Percentiles rank a stretch among this genome's conserved stretches.
Evolutionary conservation across 2,329 filamentous ascomycete genomes (phyloP).

Genomic region (Leptodontidium sp.): DNA sequence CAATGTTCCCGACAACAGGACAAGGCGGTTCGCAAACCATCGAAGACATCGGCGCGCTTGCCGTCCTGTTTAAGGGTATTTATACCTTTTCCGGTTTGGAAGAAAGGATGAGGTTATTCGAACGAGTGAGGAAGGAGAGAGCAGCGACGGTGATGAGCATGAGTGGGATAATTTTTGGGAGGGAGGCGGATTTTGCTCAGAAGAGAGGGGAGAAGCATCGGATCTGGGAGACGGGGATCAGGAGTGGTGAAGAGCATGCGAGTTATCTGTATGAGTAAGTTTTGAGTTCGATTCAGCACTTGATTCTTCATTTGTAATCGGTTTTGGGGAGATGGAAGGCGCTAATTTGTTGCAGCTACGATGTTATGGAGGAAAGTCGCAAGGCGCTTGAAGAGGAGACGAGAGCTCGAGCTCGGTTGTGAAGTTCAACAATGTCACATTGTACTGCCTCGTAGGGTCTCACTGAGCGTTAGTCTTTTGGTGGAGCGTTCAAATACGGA

Average conservation of each 20-base stretch:
- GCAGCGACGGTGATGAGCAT: conserved; percentile 7
- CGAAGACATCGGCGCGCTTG: conserved; percentile 49
- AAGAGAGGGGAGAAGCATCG: background rate
- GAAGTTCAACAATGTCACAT: background rate
- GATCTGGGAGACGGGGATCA: conserved; percentile 19
- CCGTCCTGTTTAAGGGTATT: conserved; percentile 28
- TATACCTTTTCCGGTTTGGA: conserved; percentile 8
- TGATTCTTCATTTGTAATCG: background rate
- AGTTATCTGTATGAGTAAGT: conserved; percentile 26
- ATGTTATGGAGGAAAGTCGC: conserved; percentile 29
- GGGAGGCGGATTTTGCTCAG: conserved; percentile 13
- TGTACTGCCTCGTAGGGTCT: background rate
- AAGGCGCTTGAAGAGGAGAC: conserved; percentile 19
- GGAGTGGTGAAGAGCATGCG: conserved; percentile 23
- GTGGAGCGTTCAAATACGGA: no score
- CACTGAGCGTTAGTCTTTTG: no score
- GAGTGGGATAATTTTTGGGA: conserved; percentile 23
- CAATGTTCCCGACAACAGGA: conserved; percentile 48
- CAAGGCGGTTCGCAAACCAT: conserved; percentile 49
- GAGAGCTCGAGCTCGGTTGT: conserved; percentile 22
- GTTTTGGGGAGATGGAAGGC: background rate
- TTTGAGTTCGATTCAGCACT: background rate
- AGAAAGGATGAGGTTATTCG: conserved; percentile 38
- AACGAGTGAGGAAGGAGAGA: conserved; percentile 21
- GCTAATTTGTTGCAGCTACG: conserved; percentile 21